Percentiles rank a stretch among this genome's conserved stretches.
phyloP scores from a whole-genome alignment of 1,284 basidiomycete species.

The Baeospora myosura region DNA sequence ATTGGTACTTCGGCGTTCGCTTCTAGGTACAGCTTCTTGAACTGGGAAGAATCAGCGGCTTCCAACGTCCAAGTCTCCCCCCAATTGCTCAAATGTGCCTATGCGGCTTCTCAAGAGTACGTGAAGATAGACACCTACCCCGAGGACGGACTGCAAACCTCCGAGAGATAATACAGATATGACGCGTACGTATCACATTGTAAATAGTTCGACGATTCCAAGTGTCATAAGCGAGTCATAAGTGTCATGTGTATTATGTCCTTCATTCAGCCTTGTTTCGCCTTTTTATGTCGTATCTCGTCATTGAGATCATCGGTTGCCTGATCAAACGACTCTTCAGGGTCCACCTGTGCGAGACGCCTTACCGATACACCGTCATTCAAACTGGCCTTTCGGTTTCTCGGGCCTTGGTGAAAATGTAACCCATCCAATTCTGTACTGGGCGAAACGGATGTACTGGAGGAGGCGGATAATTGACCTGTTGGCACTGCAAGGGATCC shows the following conservation, averaged over 20 bases:
- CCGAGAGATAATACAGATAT: too few species aligned
- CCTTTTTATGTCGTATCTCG: slow-evolving; percentile 41
- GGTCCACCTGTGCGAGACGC: slow-evolving; percentile 52
- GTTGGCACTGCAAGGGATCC: slow-evolving; percentile 1
- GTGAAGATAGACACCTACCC: too few species aligned
- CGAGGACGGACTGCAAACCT: too few species aligned
- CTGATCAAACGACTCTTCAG: slow-evolving; percentile 39
- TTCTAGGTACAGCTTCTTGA: too few species aligned
- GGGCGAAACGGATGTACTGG: slow-evolving; percentile 14
- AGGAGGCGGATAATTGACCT: neutral
- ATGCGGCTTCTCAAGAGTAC: too few species aligned
- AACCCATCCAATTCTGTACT: slow-evolving; percentile 27
- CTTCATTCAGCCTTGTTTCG: neutral
- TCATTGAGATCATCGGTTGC: slow-evolving; percentile 62
- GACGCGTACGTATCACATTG: too few species aligned
- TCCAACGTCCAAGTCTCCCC: too few species aligned
- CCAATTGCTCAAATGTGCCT: too few species aligned
- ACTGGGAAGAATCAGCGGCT: too few species aligned
- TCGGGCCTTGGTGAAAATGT: slow-evolving; percentile 34
- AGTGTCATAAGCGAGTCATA: too few species aligned
- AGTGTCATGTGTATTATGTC: slow-evolving; percentile 4
- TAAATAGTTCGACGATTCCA: too few species aligned
- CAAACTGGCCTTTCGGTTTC: slow-evolving; percentile 54
- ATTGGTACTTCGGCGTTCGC: too few species aligned
- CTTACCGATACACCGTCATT: slow-evolving; percentile 56